A percentile compares a stretch with the other conserved stretches of the same genome.
These are phyloP conservation scores for Spergularia azorica DNA, from an alignment of 179 eudicot genomes.

Conservation along the genomic window DNA sequence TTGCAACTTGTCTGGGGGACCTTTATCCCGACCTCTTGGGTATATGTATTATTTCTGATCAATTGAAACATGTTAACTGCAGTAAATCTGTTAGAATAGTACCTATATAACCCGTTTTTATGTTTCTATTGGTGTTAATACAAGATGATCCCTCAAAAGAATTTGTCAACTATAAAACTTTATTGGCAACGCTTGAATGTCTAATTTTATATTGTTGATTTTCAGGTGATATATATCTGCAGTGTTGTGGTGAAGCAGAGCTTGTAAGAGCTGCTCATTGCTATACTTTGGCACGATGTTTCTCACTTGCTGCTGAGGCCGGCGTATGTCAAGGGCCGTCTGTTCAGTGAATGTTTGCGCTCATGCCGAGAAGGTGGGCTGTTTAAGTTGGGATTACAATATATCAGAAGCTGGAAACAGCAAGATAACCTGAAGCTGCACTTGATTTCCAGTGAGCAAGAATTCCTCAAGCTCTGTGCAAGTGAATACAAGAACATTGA, in stretches of 20 bases:
- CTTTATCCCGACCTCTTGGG: too few species aligned
- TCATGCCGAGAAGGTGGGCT: constrained; percentile 28
- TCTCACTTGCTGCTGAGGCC: constrained; percentile 28
- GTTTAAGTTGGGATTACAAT: constrained; percentile 30
- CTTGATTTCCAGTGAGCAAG: constrained; percentile 14
- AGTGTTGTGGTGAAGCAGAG: background rate
- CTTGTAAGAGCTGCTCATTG: constrained; percentile 20
- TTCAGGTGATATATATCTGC: constrained; percentile 17
- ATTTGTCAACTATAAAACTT: too few species aligned
- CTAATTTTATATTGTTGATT: too few species aligned
- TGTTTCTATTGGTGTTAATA: too few species aligned
- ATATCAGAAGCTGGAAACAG: constrained; percentile 18
- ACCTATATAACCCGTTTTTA: too few species aligned
- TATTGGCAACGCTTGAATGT: too few species aligned
- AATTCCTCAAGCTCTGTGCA: constrained; percentile 24
- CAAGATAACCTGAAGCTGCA: background rate
- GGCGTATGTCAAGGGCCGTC: constrained; percentile 18
- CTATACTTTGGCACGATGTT: constrained; percentile 23
- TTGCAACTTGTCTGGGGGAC: too few species aligned
- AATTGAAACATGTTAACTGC: too few species aligned
- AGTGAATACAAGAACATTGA: constrained; percentile 6
- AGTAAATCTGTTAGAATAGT: too few species aligned
- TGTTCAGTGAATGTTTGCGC: constrained; percentile 22
- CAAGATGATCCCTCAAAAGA: too few species aligned
- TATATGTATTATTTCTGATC: too few species aligned